Evolutionary conservation across 192 early-diverging fungal species (phyloP), one percentile per base, ranked within the genome.

Genomic region (Helicostylum pulchrum): DNA sequence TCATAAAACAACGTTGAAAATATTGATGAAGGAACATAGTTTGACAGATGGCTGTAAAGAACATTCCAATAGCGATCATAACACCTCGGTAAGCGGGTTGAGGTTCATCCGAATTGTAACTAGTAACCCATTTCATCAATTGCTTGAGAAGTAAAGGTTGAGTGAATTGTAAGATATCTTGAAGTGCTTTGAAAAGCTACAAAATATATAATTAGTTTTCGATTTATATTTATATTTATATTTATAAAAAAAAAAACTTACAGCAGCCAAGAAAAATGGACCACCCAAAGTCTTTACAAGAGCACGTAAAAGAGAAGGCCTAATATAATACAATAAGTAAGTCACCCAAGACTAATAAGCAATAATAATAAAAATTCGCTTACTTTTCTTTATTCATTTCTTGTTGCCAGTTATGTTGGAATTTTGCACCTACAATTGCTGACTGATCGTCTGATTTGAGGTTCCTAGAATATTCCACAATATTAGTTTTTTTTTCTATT

Each of bases 11-110:
- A 53, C 85, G 70, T 61, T 94, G 92, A 77, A 94, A 92, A 76
- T 94, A 93, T 64, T 94, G 94, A 67, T 96, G 93, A 32, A 94
- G 78, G 10, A 94, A 75, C 45, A 88, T 71, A 2, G 94, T 92
- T 73, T 96, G 92, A 2, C 78, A 68, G 9, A 91, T 36, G 64
- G 89, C 90, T 48, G 86, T 81, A 15, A 80, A 11, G 43, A 95
- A 81, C 92, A 98, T 95, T 36, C 85, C 63, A 7, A 74, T 72
- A 17, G 96, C 93, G 58, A 94, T 93, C n/a, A 83, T 70, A 64
- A 88, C 85, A 17, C 96, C 96, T 21, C 84, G 65, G n/a, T 87
- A 84, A 6, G 88, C 59, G 7, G 91, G 89, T 48, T 86, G 73
- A 9, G 80, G 83, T 7, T 63, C 45, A 53, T 74, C 70, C 17